Evolutionary conservation across 768 basidiomycete species (phyloP).

Genomic region (Kwoniella sp.): DNA sequence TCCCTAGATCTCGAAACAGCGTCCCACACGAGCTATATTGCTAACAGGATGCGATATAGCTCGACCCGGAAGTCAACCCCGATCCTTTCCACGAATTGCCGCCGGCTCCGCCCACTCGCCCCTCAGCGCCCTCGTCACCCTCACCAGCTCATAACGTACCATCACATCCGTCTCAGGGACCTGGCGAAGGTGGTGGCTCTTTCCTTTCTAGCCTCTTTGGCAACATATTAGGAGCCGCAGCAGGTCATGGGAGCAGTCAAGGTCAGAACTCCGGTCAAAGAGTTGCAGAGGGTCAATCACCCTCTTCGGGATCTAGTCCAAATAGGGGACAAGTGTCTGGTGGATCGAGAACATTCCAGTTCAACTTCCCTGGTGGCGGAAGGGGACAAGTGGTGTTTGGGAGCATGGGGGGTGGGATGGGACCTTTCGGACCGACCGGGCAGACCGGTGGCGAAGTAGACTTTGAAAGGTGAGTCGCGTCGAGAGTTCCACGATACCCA

Average conservation of each 20-base stretch:
- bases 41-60: too few relatives aligned
- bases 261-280: background rate
- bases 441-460: constrained; percentile 20
- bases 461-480: constrained; percentile 21
- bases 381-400: constrained; percentile 42
- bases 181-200: constrained; percentile 22
- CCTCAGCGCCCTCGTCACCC: constrained; percentile 9
- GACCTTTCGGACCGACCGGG: constrained; percentile 24
- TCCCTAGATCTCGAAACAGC: too few relatives aligned
- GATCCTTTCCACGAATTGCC: constrained; percentile 44
- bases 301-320: constrained; percentile 4
- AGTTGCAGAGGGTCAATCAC: background rate
- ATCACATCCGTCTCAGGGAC: constrained; percentile 2
- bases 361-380: constrained; percentile 47
- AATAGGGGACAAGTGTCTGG: constrained; percentile 7
- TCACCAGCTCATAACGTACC: background rate
- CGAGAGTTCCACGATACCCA: background rate
- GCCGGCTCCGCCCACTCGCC: constrained; percentile 36
- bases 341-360: constrained; percentile 33
- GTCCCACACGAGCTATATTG: too few relatives aligned
- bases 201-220: constrained; percentile 32
- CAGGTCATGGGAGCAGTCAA: constrained; percentile 8
- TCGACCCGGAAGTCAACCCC: constrained; percentile 42
- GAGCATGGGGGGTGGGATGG: constrained; percentile 24
- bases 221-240: constrained; percentile 30